These are phyloP conservation scores for Tylopilus vinaceipallidus DNA, from an alignment of 768 basidiomycete species.

Conservation along the genomic window DNA sequence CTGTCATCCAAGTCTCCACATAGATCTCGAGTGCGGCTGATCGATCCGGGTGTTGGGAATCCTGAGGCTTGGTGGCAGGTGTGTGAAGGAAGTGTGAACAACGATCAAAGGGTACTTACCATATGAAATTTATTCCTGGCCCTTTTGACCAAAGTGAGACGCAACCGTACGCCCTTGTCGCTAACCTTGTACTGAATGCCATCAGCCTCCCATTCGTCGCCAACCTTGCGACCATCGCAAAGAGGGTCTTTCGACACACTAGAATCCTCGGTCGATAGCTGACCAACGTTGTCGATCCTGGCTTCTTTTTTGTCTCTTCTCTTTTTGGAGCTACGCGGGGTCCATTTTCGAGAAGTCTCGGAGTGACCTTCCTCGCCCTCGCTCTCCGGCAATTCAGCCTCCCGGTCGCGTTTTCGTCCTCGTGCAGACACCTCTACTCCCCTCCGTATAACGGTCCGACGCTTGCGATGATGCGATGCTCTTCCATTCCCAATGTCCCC, in stretches of 20 bases:
- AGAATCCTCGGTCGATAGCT: slow-evolving; percentile 50
- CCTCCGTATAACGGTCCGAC: slow-evolving; percentile 53
- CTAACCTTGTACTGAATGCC: slow-evolving; percentile 72
- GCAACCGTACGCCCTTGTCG: slow-evolving; percentile 63
- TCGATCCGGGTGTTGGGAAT: slow-evolving; percentile 77
- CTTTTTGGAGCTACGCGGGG: slow-evolving; percentile 37
- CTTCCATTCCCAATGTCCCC: slow-evolving; percentile 41
- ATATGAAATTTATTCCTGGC: slow-evolving; percentile 67
- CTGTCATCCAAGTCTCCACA: slow-evolving; percentile 78
- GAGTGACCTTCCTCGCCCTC: slow-evolving; percentile 19
- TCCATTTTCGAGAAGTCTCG: slow-evolving; percentile 8
- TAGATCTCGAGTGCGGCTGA: slow-evolving; percentile 65
- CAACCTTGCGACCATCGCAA: slow-evolving; percentile 58
- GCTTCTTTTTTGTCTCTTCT: slow-evolving; percentile 54
- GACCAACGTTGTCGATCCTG: slow-evolving; percentile 39
- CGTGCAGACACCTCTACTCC: slow-evolving; percentile 47
- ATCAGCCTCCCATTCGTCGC: slow-evolving; percentile 76
- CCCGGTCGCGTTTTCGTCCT: slow-evolving; percentile 70
- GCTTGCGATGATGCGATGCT: slow-evolving; percentile 49
- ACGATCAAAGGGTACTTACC: slow-evolving; percentile 44
- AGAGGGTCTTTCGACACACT: slow-evolving; percentile 46
- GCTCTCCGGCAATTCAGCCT: slow-evolving; percentile 43
- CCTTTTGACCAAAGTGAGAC: slow-evolving; percentile 70
- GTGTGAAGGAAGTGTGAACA: slow-evolving; percentile 8
- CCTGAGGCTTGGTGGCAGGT: slow-evolving; percentile 55